A percentile compares a stretch with the other conserved stretches of the same genome.
Evolutionary conservation across 495 filamentous ascomycete species (phyloP).

Genomic region (Aspergillus avenaceus): DNA sequence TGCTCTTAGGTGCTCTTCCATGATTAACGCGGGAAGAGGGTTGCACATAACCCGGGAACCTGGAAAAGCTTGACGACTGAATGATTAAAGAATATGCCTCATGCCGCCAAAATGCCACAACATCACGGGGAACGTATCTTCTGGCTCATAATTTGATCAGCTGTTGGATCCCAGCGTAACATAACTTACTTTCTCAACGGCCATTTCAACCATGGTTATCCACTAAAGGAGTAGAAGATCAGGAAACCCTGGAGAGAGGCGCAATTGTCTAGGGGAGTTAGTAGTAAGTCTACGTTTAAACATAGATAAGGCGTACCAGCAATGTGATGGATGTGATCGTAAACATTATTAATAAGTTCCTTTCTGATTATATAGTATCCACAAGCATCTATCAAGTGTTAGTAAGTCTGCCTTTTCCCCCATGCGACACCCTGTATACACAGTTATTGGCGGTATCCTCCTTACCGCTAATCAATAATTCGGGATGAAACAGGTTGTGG

Average conservation of each 20-base stretch:
- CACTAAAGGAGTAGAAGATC: slow-evolving; percentile 92
- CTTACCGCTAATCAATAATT: slow-evolving; percentile 83
- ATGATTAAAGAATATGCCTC: too few species aligned
- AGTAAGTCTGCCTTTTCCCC: slow-evolving; percentile 13
- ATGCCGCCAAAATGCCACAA: too few species aligned
- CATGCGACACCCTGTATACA: slow-evolving; percentile 14
- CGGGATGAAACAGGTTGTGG: slow-evolving; percentile 85
- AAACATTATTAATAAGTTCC: slow-evolving; percentile 78
- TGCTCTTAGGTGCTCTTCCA: too few species aligned
- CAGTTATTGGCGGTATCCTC: slow-evolving; percentile 95
- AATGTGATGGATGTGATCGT: slow-evolving; percentile 82
- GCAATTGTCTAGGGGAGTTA: slow-evolving; percentile 69
- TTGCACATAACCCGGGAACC: too few species aligned
- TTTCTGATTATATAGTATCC: slow-evolving; percentile 93
- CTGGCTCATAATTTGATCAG: too few species aligned
- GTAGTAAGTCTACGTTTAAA: not conserved
- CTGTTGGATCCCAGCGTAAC: too few species aligned
- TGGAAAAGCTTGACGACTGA: too few species aligned
- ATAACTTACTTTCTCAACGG: too few species aligned
- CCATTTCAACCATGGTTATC: too few species aligned
- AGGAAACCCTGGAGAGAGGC: slow-evolving; percentile 88
- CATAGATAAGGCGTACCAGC: slow-evolving; percentile 55
- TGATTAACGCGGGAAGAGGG: too few species aligned
- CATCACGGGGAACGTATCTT: too few species aligned
- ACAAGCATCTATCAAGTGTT: slow-evolving; percentile 61